Evolutionary conservation across 2,329 filamentous ascomycete genomes (phyloP).

Genomic region (Drechslerella dactyloides): DNA sequence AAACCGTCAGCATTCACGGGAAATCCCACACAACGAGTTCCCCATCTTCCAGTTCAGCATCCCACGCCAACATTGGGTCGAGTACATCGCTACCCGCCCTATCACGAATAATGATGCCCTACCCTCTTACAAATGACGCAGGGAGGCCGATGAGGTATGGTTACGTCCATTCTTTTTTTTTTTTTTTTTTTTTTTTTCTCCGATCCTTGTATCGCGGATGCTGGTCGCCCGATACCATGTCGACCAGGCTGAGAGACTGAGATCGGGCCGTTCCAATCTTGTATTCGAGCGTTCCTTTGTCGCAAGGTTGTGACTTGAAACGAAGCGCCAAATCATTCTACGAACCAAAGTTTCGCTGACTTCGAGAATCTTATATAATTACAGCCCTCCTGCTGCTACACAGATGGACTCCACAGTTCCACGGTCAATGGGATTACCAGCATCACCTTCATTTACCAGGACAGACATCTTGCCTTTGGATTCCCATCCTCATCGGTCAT

Average conservation of each 20-base stretch:
- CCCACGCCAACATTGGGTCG: conserved; percentile 27
- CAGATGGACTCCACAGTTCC: conserved; percentile 47
- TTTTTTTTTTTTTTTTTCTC: conserved; percentile 25
- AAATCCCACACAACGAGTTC: conserved; percentile 39
- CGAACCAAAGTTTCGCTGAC: conserved; percentile 21
- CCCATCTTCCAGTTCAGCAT: conserved; percentile 36
- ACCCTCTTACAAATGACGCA: conserved; percentile 44
- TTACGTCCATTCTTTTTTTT: conserved; percentile 1
- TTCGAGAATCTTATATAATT: conserved; percentile 41
- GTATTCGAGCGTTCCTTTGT: background rate
- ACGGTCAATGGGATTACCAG: conserved; percentile 45
- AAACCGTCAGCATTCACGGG: conserved; percentile 44
- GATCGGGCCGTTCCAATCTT: conserved; percentile 4
- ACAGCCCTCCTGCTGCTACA: conserved; percentile 45
- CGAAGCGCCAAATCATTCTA: background rate
- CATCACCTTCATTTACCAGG: conserved; percentile 44
- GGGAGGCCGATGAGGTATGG: conserved; percentile 41
- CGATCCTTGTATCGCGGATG: conserved; percentile 33
- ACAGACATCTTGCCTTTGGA: conserved; percentile 31
- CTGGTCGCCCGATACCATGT: conserved; percentile 1
- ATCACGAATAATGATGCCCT: conserved; percentile 49
- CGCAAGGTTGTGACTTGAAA: background rate
- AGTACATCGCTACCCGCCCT: conserved; percentile 50
- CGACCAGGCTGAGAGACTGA: background rate
- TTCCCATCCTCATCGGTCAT: conserved; percentile 33